Percentiles rank a stretch among this genome's conserved stretches.
Evolutionary conservation across 495 filamentous ascomycete species (phyloP).

Genomic region (Podospora pseudopauciseta): DNA sequence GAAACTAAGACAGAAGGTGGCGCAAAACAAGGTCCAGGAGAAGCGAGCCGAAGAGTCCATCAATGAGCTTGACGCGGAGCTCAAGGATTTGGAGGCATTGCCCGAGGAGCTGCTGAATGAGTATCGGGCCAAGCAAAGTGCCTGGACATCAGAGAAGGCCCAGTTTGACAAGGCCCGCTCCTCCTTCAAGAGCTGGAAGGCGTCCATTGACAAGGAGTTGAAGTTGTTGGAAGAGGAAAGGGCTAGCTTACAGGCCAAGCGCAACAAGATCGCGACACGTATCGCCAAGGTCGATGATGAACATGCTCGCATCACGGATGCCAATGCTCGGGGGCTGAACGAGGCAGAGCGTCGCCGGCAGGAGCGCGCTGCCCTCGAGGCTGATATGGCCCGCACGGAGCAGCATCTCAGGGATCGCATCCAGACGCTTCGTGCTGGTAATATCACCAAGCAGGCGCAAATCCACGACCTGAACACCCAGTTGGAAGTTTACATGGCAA

Average conservation of each 20-base stretch:
- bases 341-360: conserved; percentile 69
- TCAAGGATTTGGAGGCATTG: conserved; percentile 63
- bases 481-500: conserved; percentile 39
- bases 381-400: conserved; percentile 60
- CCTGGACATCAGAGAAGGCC: conserved; percentile 62
- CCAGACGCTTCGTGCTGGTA: conserved; percentile 33
- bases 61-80: conserved; percentile 55
- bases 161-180: conserved; percentile 57
- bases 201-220: conserved; percentile 60
- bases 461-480: conserved; percentile 38
- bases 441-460: conserved; percentile 42
- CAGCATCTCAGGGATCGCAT: conserved; percentile 39
- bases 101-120: conserved; percentile 63
- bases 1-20: conserved; percentile 70
- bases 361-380: conserved; percentile 61
- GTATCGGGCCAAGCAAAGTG: conserved; percentile 57
- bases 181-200: conserved; percentile 58
- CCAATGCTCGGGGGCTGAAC: conserved; percentile 69
- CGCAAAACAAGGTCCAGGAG: conserved; percentile 72
- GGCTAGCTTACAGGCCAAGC: conserved; percentile 63
- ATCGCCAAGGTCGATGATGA: conserved; percentile 74
- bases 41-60: conserved; percentile 76
- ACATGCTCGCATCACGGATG: conserved; percentile 70
- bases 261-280: conserved; percentile 72
- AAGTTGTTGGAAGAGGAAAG: conserved; percentile 64